Conservation (phyloP, 306 rosid species). For the Calophaca sinica region DNA sequence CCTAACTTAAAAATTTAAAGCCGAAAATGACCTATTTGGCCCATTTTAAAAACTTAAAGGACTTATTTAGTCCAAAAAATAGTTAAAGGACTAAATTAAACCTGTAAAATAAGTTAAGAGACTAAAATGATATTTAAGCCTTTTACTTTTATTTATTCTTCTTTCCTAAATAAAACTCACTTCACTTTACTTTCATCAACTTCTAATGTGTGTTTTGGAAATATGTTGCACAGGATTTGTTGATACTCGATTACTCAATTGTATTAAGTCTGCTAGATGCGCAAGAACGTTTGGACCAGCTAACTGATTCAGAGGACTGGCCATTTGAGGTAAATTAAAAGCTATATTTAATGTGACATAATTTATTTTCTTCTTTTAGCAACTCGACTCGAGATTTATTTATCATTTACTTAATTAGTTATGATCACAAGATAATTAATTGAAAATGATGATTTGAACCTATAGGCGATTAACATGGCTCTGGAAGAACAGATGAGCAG, state of each 20-base stretch:
- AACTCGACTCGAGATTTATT: neutral
- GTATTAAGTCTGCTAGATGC: neutral
- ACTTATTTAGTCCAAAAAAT: too few species aligned
- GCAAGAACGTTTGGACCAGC: neutral
- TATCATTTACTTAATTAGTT: neutral
- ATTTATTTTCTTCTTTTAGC: too few species aligned
- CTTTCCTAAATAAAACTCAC: too few species aligned
- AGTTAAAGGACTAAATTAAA: too few species aligned
- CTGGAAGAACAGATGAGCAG: too few species aligned
- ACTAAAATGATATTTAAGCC: too few species aligned
- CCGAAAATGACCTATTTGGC: too few species aligned
- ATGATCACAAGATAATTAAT: neutral
- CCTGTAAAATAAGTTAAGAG: too few species aligned
- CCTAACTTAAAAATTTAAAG: too few species aligned
- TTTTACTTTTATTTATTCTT: too few species aligned
- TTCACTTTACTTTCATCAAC: neutral
- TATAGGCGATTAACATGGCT: neutral
- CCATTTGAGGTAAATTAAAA: slow-evolving; percentile 42
- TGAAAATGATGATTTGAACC: slow-evolving; percentile 5
- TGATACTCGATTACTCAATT: slow-evolving; percentile 26
- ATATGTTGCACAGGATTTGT: slow-evolving; percentile 16
- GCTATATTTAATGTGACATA: neutral
- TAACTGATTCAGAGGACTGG: neutral
- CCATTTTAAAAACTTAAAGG: too few species aligned
- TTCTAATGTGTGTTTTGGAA: neutral